phyloP scores from a whole-genome alignment of 2,329 filamentous ascomycete species.

The Fusarium virguliforme region DNA sequence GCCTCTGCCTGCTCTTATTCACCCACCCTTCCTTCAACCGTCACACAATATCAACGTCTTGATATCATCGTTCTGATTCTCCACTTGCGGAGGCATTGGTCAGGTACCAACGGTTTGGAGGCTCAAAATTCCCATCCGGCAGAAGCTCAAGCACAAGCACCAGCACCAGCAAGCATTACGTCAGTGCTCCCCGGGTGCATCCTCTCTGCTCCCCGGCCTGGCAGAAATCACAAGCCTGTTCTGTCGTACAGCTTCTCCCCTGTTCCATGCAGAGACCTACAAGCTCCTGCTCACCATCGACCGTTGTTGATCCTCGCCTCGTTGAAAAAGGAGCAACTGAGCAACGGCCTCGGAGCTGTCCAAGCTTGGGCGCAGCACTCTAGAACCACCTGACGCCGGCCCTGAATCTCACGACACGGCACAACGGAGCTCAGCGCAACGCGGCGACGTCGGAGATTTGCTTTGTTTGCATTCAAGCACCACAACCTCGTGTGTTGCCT shows the following conservation, averaged over 20 bases:
- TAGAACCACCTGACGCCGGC: constrained; percentile 44
- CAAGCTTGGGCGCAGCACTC: constrained; percentile 44
- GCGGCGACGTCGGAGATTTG: constrained; percentile 45
- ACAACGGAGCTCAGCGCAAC: constrained; percentile 18
- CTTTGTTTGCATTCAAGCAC: constrained; percentile 14
- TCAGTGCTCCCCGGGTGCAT: constrained; percentile 45
- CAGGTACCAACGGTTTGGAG: constrained; percentile 43
- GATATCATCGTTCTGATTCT: constrained; percentile 31
- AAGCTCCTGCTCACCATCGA: constrained; percentile 16
- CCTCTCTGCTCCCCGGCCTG: constrained; percentile 41
- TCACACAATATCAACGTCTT: neutral
- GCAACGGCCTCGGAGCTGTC: constrained; percentile 48
- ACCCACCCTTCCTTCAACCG: neutral
- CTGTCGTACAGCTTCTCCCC: constrained; percentile 28
- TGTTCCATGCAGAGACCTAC: constrained; percentile 31
- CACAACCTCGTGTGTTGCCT: neutral
- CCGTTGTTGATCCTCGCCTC: constrained; percentile 15
- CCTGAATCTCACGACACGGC: constrained; percentile 47
- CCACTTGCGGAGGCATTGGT: constrained; percentile 35
- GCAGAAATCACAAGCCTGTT: constrained; percentile 23
- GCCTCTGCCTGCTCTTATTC: neutral
- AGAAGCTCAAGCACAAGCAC: constrained; percentile 6
- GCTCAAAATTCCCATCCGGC: constrained; percentile 33
- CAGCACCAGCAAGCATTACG: constrained; percentile 45
- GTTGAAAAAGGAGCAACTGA: constrained; percentile 27